Evolutionary conservation across 2,329 filamentous ascomycete species (phyloP).

Genomic region (Penicillium fuscoglaucum): DNA sequence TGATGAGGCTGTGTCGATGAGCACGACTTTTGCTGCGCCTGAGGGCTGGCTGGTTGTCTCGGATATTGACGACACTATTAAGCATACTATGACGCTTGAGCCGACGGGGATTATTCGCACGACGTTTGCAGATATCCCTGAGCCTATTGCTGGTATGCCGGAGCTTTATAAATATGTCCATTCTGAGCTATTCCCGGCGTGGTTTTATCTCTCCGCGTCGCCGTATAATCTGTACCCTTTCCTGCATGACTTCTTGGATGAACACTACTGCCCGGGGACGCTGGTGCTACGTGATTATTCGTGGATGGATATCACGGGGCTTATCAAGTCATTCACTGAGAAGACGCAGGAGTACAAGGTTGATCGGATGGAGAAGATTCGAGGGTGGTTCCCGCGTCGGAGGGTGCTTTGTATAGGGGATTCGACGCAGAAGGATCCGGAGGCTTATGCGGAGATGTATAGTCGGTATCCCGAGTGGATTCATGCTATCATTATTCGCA

Average conservation of each 20-base stretch:
- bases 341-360: conserved; percentile 86
- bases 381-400: conserved; percentile 73
- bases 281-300: conserved; percentile 81
- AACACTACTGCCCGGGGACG: conserved; percentile 73
- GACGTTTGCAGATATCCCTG: conserved; percentile 77
- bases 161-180: conserved; percentile 73
- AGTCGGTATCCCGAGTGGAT: conserved; percentile 72
- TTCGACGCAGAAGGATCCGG: conserved; percentile 87
- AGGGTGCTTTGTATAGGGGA: conserved; percentile 86
- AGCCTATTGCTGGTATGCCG: conserved; percentile 76
- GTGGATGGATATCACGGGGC: conserved; percentile 79
- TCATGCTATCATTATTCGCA: conserved; percentile 79
- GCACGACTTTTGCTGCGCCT: conserved; percentile 71
- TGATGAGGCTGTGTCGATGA: conserved; percentile 56
- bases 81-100: conserved; percentile 79
- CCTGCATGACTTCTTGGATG: conserved; percentile 69
- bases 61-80: conserved; percentile 95
- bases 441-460: conserved; percentile 80
- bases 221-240: conserved; percentile 95
- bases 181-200: conserved; percentile 62
- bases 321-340: conserved; percentile 75
- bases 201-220: conserved; percentile 91
- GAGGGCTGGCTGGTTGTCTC: conserved; percentile 84
- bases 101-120: conserved; percentile 76
- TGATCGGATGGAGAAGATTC: conserved; percentile 73